Conservation (phyloP, 441 rosid genomes). For the Erodium trifolium region DNA sequence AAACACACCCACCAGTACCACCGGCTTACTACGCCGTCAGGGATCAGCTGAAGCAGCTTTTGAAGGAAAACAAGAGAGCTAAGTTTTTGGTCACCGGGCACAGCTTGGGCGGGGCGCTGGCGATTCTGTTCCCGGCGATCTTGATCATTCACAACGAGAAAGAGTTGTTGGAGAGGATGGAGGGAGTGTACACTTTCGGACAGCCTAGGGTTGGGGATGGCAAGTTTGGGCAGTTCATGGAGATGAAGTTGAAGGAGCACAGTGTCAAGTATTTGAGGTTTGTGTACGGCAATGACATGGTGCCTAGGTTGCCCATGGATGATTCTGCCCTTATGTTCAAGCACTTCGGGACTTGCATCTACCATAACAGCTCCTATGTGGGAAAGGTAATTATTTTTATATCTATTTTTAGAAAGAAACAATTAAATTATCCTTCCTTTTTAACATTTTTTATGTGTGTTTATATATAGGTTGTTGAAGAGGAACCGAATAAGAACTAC, state of each 20-base stretch:
- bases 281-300: constrained; percentile 55
- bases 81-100: constrained; percentile 50
- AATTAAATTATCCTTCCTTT: too few relatives aligned
- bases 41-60: constrained; percentile 29
- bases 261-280: constrained; percentile 33
- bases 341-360: constrained; percentile 57
- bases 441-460: too few relatives aligned
- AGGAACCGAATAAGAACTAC: constrained; percentile 47
- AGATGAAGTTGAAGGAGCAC: constrained; percentile 28
- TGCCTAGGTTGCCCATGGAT: constrained; percentile 64
- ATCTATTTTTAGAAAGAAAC: too few relatives aligned
- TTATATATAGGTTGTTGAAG: constrained; percentile 32
- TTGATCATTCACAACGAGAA: constrained; percentile 43
- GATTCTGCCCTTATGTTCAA: constrained; percentile 49
- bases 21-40: constrained; percentile 52
- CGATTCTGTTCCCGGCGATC: constrained; percentile 44
- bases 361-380: constrained; percentile 37
- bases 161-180: constrained; percentile 36
- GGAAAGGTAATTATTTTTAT: constrained; percentile 31
- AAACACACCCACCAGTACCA: constrained; percentile 12
- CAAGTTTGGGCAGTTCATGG: constrained; percentile 40
- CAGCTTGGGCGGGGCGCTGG: constrained; percentile 62
- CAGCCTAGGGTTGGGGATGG: constrained; percentile 68
- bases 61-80: constrained; percentile 24
- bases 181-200: constrained; percentile 54